A percentile compares a stretch with the other conserved stretches of the same genome.
Conservation (phyloP, 441 rosid species). For the Gossypium gossypioides region DNA sequence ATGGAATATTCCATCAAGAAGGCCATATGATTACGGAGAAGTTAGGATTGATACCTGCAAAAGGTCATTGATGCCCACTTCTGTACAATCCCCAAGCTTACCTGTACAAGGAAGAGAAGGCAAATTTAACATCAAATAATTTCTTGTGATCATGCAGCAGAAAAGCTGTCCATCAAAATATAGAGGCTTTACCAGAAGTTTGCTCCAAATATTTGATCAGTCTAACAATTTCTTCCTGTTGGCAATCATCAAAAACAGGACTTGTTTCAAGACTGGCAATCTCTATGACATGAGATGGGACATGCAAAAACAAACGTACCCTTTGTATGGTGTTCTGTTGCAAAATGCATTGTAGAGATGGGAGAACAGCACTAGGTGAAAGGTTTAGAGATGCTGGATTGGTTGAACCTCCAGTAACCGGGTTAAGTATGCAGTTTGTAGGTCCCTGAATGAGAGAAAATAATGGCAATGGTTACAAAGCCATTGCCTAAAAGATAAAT, state of each 20-base stretch:
- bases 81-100: conserved; percentile 49
- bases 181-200: conserved; percentile 48
- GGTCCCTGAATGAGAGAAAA: conserved; percentile 52
- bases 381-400: conserved; percentile 36
- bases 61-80: conserved; percentile 38
- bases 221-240: conserved; percentile 82
- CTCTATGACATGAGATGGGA: not conserved
- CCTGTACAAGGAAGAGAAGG: conserved; percentile 32
- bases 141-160: not conserved
- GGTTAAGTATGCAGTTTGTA: conserved; percentile 40
- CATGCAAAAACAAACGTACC: conserved; percentile 33
- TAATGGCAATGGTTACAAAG: conserved; percentile 31
- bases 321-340: conserved; percentile 73
- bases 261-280: not conserved
- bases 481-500: conserved; percentile 34
- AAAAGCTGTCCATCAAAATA: not conserved
- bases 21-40: not conserved
- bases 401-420: conserved; percentile 40
- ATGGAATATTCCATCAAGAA: not conserved
- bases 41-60: conserved; percentile 37
- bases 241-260: conserved; percentile 15
- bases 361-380: conserved; percentile 44
- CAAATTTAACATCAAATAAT: conserved; percentile 7
- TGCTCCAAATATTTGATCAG: conserved; percentile 74
- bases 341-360: conserved; percentile 68